Evolutionary conservation across 306 rosid genomes (phyloP).

Genomic region (Hippophae gyantsensis): DNA sequence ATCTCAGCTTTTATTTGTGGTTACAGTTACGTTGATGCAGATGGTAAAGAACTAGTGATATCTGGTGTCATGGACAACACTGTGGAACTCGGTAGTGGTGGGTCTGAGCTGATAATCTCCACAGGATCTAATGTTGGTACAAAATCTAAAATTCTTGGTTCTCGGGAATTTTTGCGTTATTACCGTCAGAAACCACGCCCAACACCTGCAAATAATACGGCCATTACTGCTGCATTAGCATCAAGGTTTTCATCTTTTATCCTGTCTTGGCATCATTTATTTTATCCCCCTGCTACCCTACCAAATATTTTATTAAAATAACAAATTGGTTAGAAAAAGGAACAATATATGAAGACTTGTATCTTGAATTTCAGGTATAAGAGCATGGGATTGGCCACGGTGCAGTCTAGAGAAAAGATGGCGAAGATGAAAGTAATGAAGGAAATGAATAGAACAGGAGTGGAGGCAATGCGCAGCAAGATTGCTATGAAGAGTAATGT

Average conservation of each 20-base stretch:
- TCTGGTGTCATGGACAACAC: slow-evolving; percentile 41
- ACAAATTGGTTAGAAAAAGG: too few species aligned
- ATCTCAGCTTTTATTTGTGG: slow-evolving; percentile 10
- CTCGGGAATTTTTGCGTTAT: slow-evolving; percentile 86
- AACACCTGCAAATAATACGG: slow-evolving; percentile 33
- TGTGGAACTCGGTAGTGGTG: slow-evolving; percentile 61
- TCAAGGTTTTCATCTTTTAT: slow-evolving; percentile 48
- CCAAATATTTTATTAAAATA: too few species aligned
- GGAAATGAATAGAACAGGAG: slow-evolving; percentile 70
- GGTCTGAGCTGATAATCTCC: slow-evolving; percentile 72
- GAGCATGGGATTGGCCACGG: slow-evolving; percentile 91
- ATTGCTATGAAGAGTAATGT: slow-evolving; percentile 84
- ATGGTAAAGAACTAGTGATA: slow-evolving; percentile 66
- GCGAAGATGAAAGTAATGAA: slow-evolving; percentile 86
- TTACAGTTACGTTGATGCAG: slow-evolving; percentile 61
- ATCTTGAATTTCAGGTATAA: slow-evolving; percentile 48
- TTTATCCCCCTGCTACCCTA: too few species aligned
- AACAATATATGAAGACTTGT: too few species aligned
- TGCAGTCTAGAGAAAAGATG: slow-evolving; percentile 63
- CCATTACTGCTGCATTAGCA: slow-evolving; percentile 67
- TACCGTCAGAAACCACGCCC: slow-evolving; percentile 95
- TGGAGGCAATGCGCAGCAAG: slow-evolving; percentile 76
- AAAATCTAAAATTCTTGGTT: slow-evolving; percentile 65
- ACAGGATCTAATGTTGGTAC: slow-evolving; percentile 35
- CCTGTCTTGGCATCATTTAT: too few species aligned